A percentile compares a stretch with the other conserved stretches of the same genome.
Conservation (phyloP, 2,329 filamentous ascomycete genomes). For the Fusarium sp. region DNA sequence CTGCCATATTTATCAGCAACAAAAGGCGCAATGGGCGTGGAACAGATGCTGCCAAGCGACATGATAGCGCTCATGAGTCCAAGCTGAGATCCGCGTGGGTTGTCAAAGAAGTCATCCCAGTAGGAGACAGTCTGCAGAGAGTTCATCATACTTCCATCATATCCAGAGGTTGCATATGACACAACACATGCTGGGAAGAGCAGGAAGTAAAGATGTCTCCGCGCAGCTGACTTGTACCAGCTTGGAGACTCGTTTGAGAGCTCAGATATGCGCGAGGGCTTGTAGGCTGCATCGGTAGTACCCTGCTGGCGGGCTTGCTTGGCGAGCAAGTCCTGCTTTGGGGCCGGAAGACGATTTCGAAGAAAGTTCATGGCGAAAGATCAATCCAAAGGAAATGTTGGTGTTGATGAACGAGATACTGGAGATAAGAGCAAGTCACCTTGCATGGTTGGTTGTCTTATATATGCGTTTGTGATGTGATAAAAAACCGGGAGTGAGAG, state of each 20-base stretch:
- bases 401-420: neutral
- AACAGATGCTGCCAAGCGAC: conserved; percentile 57
- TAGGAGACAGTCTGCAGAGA: conserved; percentile 55
- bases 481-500: neutral
- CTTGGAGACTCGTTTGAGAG: conserved; percentile 38
- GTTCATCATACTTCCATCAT: conserved; percentile 62
- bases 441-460: neutral
- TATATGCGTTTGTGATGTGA: neutral
- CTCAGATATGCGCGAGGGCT: conserved; percentile 44
- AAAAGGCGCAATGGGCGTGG: conserved; percentile 44
- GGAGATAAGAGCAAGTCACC: neutral
- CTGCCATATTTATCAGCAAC: conserved; percentile 47
- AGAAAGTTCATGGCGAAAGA: neutral
- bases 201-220: conserved; percentile 45
- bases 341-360: conserved; percentile 1
- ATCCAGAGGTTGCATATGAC: conserved; percentile 51
- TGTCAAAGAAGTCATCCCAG: conserved; percentile 54
- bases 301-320: conserved; percentile 31
- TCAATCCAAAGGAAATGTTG: rapidly evolving
- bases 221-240: conserved; percentile 47
- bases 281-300: conserved; percentile 13
- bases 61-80: conserved; percentile 55
- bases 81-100: conserved; percentile 45
- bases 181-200: conserved; percentile 49
- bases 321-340: conserved; percentile 3